Evolutionary conservation across 2,329 filamentous ascomycete genomes (phyloP), one percentile per base, ranked within the genome.

Genomic region (Curvularia eragrostidis): DNA sequence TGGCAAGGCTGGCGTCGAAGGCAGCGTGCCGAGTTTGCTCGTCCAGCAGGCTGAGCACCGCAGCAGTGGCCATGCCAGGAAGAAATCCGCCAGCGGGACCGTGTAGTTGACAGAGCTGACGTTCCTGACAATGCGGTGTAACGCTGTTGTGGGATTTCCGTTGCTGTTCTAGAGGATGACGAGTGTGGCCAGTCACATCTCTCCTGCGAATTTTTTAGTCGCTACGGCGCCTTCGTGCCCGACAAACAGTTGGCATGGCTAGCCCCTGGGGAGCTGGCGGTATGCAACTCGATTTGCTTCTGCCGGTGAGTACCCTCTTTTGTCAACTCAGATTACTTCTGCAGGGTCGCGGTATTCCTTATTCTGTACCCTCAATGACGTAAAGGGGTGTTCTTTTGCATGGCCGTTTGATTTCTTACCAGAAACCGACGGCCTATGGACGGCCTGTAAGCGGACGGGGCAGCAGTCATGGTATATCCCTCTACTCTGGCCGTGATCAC

Each of bases 41-140:
- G 43, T 70, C 67, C 21, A 70, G 56, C 42, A 71, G 65, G 34
- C 58, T 52, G 30, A 74, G 61, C 38, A 70, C 56, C 23, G 59
- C 58, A 43, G 69, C 64, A 50, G 66, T 62, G 3, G 58, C 49
- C 57, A 58, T 61, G 30, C 24, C 26, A n/a, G 19, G n/a, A n/a
- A 18, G n/a, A 26, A 2, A 34, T 23, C 15, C 47, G 47, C 39
- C 47, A 19, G 47, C 34, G n/a, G 34, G 32, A 39, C 47, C 24
- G 47, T 39, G 34, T 2, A 39, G 26, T 49, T 34, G 47, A 30
- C 30, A 42, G 32, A 36, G 19, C 30, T 32, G 28, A 24, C 46
- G 21, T 55, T 19, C 6, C 9, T 1, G 10, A 26, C 19, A 34
- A 9, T 55, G 28, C 34, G 32, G 47, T 49, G 47, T 39, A 26